Evolutionary conservation across 257 asterid genomes (phyloP), one percentile per base, ranked within the genome.

Genomic region (Scutellaria galericulata): DNA sequence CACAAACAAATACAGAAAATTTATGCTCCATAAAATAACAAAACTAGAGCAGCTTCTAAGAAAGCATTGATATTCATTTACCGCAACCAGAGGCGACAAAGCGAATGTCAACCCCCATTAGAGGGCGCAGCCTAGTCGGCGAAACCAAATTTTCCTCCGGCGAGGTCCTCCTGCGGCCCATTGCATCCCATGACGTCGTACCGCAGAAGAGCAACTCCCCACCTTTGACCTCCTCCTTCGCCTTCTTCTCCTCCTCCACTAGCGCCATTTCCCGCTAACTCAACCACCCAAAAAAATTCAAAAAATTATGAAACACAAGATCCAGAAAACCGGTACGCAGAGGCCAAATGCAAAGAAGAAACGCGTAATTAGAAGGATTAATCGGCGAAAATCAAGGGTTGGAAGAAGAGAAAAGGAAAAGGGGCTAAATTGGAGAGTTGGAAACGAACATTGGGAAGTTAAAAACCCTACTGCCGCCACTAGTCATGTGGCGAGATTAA

Each of bases 151-250:
- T 91, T 53, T 87, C 93, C 50, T 87, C 96, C 76, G 83, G 60
- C 53, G 84, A 39, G 18, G 84, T 83, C 78, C 83, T 85, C 62
- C 92, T 87, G 54, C 95, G 95, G n/a, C 99, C 99, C 85, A 95
- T 71, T 14, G 83, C 80, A 60, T 90, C 96, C 99, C 99, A 95
- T 7, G 87, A 77, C 41, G 96, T 90, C 5, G 96, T 83, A 7
- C 99, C 99, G 78, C 98, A 90, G 79, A 88, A 95, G 74, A 92
- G 84, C 42, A 95, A 50, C 89, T 92, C 98, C 13, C 99, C 99
- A 27, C 92, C 90, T 75, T 80, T 84, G 63, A 80, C 85, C 81
- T 50, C 85, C 77, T 75, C 83, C 68, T 74, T 87, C 55, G 7
- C 66, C 83, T 76, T 78, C 81, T 84, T 80, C 82, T 87, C 90